phyloP scores from a whole-genome alignment of 495 filamentous ascomycete genomes.

The Podospora sp. region DNA sequence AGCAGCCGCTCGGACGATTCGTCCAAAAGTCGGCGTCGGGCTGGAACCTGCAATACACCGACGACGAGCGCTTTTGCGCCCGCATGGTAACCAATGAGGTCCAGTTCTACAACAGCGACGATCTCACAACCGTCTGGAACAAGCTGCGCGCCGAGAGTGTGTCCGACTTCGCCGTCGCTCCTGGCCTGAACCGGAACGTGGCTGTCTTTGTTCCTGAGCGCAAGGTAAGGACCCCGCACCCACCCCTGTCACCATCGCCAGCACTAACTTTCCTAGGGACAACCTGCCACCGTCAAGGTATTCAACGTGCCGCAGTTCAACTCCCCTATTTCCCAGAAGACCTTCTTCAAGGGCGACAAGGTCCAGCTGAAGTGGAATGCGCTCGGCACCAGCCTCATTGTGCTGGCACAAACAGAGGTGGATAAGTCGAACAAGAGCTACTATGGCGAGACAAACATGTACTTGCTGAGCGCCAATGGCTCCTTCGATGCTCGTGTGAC shows the following conservation, averaged over 20 bases:
- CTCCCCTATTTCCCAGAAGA: constrained; percentile 88
- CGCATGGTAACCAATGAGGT: constrained; percentile 95
- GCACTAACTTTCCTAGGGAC: constrained; percentile 58
- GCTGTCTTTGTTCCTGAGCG: constrained; percentile 93
- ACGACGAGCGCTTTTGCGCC: constrained; percentile 89
- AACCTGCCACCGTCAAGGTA: constrained; percentile 90
- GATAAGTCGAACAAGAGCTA: constrained; percentile 98
- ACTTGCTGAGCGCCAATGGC: constrained; percentile 88
- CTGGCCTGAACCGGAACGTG: constrained; percentile 83
- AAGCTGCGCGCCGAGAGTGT: constrained; percentile 93
- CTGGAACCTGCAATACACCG: constrained; percentile 97
- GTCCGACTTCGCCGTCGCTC: constrained; percentile 83
- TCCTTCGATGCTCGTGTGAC: constrained; percentile 89
- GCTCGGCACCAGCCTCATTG: constrained; percentile 85
- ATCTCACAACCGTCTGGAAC: constrained; percentile 87
- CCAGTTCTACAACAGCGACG: constrained; percentile 88
- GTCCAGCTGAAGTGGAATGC: constrained; percentile 97
- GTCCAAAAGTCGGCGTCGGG: constrained; percentile 94
- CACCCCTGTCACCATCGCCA: background rate
- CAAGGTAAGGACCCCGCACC: constrained; percentile 61
- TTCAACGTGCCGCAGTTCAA: constrained; percentile 87
- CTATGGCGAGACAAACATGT: constrained; percentile 97
- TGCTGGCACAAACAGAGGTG: constrained; percentile 96
- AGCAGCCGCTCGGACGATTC: constrained; percentile 78
- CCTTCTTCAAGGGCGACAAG: constrained; percentile 98